Evolutionary conservation across 164 flowering plant species (phyloP), one percentile per base, ranked within the genome.

Genomic region (Magnolia changhungtana): DNA sequence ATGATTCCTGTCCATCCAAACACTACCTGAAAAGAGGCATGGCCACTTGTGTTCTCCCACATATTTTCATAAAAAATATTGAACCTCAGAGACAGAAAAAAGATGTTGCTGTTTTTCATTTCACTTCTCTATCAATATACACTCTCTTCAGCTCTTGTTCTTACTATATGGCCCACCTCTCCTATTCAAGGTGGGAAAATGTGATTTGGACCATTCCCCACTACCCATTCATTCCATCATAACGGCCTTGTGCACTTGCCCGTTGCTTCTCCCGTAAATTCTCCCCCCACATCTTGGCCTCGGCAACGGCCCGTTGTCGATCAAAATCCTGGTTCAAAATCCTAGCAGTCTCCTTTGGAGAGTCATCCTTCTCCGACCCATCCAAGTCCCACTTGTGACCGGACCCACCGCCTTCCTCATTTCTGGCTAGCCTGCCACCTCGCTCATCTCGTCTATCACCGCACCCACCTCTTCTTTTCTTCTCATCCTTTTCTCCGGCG

Each of bases 271-370:
- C 94, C 75, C 95, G 82, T 89, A 86, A 92, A 78, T 90, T 92
- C 81, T 91, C 98, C 52, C 97, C 98, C 97, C 98, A 94, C 95
- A 94, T 89, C 84, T 91, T 94, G 69, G 97, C 97, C 84, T 92
- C 98, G 0, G 97, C 96, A 72, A 94, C 98, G 19, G 97, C 98
- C 72, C 94, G 81, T 75, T 95, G 96, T 77, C 97, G 82, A 3
- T 91, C 92, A 71, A 81, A 77, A 81, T 87, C 89, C 75, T 82
- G 45, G 7, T 37, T 37, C 64, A 85, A 75, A 81, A 86, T 88
- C 85, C 86, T 88, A 0, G 87, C 89, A 18, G 90, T 87, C 80
- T 93, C 96, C 75, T 78, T 87, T 0, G 97, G 94, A 23, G 94
- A 91, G 63, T 91, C 92, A 0, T 91, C 97, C 72, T 79, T 90